A percentile compares a stretch with the other conserved stretches of the same genome.
Evolutionary conservation across 768 basidiomycete species (phyloP).

Genomic region (Russula sp.): DNA sequence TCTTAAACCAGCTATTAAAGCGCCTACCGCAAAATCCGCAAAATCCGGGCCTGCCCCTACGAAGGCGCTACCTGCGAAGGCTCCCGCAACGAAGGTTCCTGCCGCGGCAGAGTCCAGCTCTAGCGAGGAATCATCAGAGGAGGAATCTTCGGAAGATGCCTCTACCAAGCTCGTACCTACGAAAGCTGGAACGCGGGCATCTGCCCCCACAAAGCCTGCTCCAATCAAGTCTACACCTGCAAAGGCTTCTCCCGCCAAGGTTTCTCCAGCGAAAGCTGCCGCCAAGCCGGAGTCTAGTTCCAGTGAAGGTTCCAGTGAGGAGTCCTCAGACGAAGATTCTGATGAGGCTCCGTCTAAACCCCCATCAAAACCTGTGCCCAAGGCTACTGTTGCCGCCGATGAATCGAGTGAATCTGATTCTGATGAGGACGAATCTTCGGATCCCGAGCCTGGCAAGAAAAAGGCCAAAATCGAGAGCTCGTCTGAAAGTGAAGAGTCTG

Average conservation of each 20-base stretch:
- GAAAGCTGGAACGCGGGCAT: not conserved
- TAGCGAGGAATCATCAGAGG: conserved; percentile 19
- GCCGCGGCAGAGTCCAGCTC: conserved; percentile 8
- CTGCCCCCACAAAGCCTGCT: conserved; percentile 2
- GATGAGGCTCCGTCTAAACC: conserved; percentile 26
- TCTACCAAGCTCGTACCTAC: conserved; percentile 12
- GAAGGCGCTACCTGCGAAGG: conserved; percentile 31
- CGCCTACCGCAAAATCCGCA: not conserved
- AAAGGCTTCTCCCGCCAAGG: not conserved
- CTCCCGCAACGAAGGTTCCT: conserved; percentile 24
- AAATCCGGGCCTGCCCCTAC: conserved; percentile 23
- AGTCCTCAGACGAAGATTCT: conserved; percentile 29
- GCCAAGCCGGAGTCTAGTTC: conserved; percentile 8
- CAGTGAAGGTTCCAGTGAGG: conserved; percentile 15
- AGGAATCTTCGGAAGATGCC: conserved; percentile 2
- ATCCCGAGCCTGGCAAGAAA: conserved; percentile 29
- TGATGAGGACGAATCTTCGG: conserved; percentile 28
- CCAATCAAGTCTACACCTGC: not conserved
- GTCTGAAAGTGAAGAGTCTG: conserved; percentile 26
- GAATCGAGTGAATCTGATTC: conserved; percentile 17
- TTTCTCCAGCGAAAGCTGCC: not conserved
- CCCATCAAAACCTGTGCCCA: conserved; percentile 21
- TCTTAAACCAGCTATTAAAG: conserved; percentile 10
- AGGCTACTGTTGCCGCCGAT: conserved; percentile 26
- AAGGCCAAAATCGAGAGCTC: conserved; percentile 28